Evolutionary conservation across 1,284 basidiomycete species (phyloP), one percentile per base, ranked within the genome.

Genomic region (Omphalotus olearius): DNA sequence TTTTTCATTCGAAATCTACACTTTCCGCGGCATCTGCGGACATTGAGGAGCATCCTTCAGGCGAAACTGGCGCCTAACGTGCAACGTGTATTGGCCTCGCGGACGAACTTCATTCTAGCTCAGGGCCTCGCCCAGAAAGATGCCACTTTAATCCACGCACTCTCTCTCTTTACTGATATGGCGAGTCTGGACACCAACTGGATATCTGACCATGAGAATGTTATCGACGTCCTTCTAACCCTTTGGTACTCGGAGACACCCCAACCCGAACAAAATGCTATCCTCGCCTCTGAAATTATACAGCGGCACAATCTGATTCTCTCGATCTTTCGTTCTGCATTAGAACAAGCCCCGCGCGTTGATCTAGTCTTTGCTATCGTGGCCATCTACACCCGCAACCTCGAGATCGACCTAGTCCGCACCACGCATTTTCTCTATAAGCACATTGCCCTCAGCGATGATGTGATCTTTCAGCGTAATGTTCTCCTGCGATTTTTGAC

Each of bases 311-410:
- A 77, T 16, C 69, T 90, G 48, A 79, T 92, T 59, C 70, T 92
- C 41, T 77, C 82, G 23, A 85, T 96, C 60, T 93, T 95, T 69
- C 84, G 83, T 62, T 81, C 82, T 57, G 82, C 83, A 0, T 68
- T 89, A 48, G 74, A 88, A 60, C 75, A 82, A 50, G 73, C 73
- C 26, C 82, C 84, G 37, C 86, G 91, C 42, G 82, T 96, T 49
- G 92, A 98, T 61, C 73, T 98, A 2, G 74, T 98, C 36, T 94
- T 98, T 65, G 93, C 97, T 52, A 74, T 98, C 38, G 83, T 93
- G 45, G 83, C 87, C 33, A 74, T 94, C 38, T 98, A 90, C 71
- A 86, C 88, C 28, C 86, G 89, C 57, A 82, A 85, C 55, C 78
- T 90, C 11, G 85, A 91, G 2, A 83, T 95, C 64, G 94, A 99